Evolutionary conservation across 768 basidiomycete species (phyloP).

Genomic region (Austroboletus festivus): DNA sequence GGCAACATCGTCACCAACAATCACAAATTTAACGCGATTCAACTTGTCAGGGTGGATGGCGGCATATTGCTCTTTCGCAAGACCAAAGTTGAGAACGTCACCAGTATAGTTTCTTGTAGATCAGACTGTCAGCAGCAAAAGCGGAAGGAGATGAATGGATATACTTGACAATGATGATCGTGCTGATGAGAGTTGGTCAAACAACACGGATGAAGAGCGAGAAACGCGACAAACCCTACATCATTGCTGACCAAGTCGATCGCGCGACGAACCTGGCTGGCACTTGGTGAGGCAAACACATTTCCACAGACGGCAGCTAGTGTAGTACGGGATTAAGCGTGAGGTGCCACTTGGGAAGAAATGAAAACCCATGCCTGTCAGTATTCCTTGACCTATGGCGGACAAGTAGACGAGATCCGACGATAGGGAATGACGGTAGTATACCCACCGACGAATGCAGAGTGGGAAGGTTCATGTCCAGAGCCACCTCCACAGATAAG

Average conservation of each 20-base stretch:
- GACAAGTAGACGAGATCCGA: background rate
- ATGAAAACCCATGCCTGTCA: slow-evolving; percentile 50
- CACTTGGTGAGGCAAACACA: slow-evolving; percentile 88
- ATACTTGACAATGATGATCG: slow-evolving; percentile 82
- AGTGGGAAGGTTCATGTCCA: slow-evolving; percentile 90
- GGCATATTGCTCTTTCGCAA: slow-evolving; percentile 82
- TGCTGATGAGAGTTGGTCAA: slow-evolving; percentile 40
- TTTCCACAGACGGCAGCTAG: slow-evolving; percentile 80
- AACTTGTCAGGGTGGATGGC: slow-evolving; percentile 66
- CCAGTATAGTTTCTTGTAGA: slow-evolving; percentile 77
- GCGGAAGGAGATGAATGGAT: background rate
- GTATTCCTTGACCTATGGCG: slow-evolving; percentile 64
- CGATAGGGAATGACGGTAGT: background rate
- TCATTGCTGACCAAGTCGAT: slow-evolving; percentile 74
- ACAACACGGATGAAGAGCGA: background rate
- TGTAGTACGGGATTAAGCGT: background rate
- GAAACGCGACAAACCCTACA: slow-evolving; percentile 48
- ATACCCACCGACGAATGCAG: slow-evolving; percentile 78
- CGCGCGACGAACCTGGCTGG: slow-evolving; percentile 76
- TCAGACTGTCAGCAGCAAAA: slow-evolving; percentile 5
- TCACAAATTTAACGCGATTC: slow-evolving; percentile 66
- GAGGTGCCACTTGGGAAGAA: too few species aligned
- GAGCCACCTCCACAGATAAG: slow-evolving; percentile 83
- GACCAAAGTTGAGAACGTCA: slow-evolving; percentile 87
- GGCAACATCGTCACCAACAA: slow-evolving; percentile 89